Percentiles rank a stretch among this genome's conserved stretches.
These are phyloP conservation scores for Fraxinus quadrangulata DNA, from an alignment of 257 asterid species.

Conservation along the genomic window DNA sequence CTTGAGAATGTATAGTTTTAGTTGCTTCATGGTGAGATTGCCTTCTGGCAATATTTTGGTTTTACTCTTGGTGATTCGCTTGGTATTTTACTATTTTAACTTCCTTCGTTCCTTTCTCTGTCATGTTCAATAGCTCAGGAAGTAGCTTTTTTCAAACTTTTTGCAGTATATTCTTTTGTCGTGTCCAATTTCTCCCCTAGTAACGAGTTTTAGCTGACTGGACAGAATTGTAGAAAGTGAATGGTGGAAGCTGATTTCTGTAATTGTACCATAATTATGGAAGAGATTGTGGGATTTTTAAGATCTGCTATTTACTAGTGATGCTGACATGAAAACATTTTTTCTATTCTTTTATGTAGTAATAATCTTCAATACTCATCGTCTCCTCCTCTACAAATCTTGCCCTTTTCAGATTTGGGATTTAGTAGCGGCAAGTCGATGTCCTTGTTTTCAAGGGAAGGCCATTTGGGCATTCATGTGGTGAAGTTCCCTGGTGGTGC, in stretches of 20 bases:
- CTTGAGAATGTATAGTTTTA: not conserved
- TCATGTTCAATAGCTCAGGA: not conserved
- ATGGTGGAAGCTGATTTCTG: not conserved
- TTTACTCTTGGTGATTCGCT: not conserved
- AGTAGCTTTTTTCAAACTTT: not conserved
- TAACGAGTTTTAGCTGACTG: not conserved
- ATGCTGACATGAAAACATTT: not conserved
- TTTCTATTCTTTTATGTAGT: not conserved
- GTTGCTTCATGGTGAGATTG: not conserved
- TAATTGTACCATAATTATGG: not conserved
- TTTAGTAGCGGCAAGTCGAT: conserved; percentile 72
- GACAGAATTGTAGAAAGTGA: not conserved
- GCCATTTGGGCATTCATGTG: conserved; percentile 74
- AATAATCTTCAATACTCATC: conserved; percentile 19
- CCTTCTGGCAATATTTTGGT: not conserved
- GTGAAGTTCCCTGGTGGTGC: conserved; percentile 70
- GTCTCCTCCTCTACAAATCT: conserved; percentile 25
- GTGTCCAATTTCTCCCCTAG: not conserved
- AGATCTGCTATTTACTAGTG: not conserved
- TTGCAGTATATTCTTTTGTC: not conserved
- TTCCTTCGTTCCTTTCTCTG: not conserved
- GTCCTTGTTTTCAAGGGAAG: conserved; percentile 78
- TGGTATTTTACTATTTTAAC: not conserved
- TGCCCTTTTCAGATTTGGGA: conserved; percentile 69
- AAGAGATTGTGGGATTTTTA: conserved; percentile 1